These are phyloP conservation scores for Chlamydomonas eustigma DNA, from an alignment of 139 green algal species.

Conservation along the genomic window DNA sequence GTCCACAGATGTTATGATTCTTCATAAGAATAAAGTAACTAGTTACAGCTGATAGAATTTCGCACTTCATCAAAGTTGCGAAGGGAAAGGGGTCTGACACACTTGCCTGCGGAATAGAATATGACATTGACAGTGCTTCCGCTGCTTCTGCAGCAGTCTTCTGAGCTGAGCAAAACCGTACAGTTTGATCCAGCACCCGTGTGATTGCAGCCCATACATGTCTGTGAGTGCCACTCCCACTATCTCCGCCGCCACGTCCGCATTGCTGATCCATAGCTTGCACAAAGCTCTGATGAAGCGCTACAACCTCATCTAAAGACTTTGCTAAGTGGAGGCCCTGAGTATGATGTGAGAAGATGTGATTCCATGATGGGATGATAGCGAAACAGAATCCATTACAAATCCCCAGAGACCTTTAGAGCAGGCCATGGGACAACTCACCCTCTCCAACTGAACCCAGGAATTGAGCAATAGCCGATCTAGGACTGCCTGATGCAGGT, in stretches of 20 bases:
- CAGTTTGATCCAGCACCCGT: conserved; percentile 1
- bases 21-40: too few relatives aligned
- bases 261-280: conserved; percentile 3
- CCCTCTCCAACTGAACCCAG: conserved; percentile 12
- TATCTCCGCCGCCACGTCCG: not conserved
- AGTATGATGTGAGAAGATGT: too few relatives aligned
- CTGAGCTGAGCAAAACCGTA: conserved; percentile 12
- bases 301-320: conserved; percentile 6
- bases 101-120: too few relatives aligned
- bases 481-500: conserved; percentile 36
- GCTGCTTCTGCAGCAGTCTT: conserved; percentile 13
- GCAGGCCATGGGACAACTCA: too few relatives aligned
- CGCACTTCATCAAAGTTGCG: too few relatives aligned
- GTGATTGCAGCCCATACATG: conserved; percentile 4
- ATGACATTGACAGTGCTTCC: not conserved
- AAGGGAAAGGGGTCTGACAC: too few relatives aligned
- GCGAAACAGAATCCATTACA: too few relatives aligned
- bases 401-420: too few relatives aligned
- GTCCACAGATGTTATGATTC: too few relatives aligned
- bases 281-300: not conserved
- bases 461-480: conserved; percentile 19
- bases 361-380: too few relatives aligned
- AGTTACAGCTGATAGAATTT: too few relatives aligned
- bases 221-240: conserved; percentile 1
- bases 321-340: not conserved